Base-by-base conservation (phyloP, 306 rosid genomes). In the Psophocarpus tetragonolobus region DNA sequence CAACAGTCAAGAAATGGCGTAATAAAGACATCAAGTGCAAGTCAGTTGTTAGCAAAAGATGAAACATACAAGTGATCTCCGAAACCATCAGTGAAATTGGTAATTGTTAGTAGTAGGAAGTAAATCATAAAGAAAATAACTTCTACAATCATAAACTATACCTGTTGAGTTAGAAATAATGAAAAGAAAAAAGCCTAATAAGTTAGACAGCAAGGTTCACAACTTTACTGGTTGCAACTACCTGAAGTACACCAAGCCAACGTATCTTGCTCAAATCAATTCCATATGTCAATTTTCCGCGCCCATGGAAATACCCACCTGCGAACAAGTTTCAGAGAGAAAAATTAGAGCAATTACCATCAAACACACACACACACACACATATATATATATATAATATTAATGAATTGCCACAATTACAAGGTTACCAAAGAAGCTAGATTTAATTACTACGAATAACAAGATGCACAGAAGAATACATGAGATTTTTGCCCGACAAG, bases 231-330 rank as follows among this genome's bases (percentile, higher is more conserved):
- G 68, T 50, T 78, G 58, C 17, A 67, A 71, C 20, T 74, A 91
- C 94, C 94, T 91, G 97, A 27, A 91, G 84, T 67, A 90, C 86
- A 75, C 97, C 97, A 68, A 89, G 75, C 94, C 90, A 89, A 65
- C 97, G 94, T 27, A 88, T 75, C 80, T 78, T 90, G 81, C 56
- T 66, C 63, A 91, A 86, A 82, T 90, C 94, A 85, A 91, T 88
- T 80, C 94, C 97, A 82, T 88, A 90, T 32, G 94, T 86, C 80
- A 91, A 85, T 76, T 87, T 15, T 11, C 81, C 64, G 3, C 82
- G 83, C 30, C 97, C 97, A 38, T 91, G 97, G 87, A 91, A 89
- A 84, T 85, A 91, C 75, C 97, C 97, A 69, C 97, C 97, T 91
- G 81, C 13, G 60, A 70, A 63, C 62, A 80, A 76, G 81, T 85